phyloP scores from a whole-genome alignment of 768 basidiomycete species.

The Sistotremastrum suecicum region DNA sequence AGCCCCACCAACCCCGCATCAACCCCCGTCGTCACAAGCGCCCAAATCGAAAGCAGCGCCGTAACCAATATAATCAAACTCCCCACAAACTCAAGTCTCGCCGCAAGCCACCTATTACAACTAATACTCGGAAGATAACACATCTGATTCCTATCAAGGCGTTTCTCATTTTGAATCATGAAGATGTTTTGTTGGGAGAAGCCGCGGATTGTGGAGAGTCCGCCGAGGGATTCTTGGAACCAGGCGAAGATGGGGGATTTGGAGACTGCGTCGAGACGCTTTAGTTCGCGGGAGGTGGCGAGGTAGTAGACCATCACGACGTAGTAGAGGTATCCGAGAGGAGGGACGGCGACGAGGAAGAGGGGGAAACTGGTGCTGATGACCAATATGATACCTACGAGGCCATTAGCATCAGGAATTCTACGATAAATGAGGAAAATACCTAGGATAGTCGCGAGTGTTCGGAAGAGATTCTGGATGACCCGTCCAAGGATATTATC shows the following conservation, averaged over 20 bases:
- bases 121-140: conserved; percentile 55
- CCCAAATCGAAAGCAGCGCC: conserved; percentile 48
- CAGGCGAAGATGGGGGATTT: conserved; percentile 85
- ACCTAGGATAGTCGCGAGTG: conserved; percentile 39
- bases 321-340: conserved; percentile 67
- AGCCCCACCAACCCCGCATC: conserved; percentile 83
- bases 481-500: conserved; percentile 74
- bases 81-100: conserved; percentile 76
- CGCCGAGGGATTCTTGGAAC: conserved; percentile 67
- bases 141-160: conserved; percentile 78
- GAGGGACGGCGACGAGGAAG: conserved; percentile 62
- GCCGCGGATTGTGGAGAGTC: conserved; percentile 72
- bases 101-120: conserved; percentile 73
- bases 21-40: conserved; percentile 61
- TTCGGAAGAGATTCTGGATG: conserved; percentile 58
- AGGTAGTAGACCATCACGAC: conserved; percentile 84
- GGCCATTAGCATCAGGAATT: too few relatives aligned
- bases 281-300: conserved; percentile 73
- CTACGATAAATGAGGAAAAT: conserved; percentile 25
- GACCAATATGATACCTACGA: conserved; percentile 31
- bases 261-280: conserved; percentile 78
- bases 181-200: conserved; percentile 62
- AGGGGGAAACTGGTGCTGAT: conserved; percentile 73
- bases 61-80: conserved; percentile 65
- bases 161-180: conserved; percentile 48